Conservation (phyloP, 805 yeast genomes). For the Yarrowia phangngaensis region DNA sequence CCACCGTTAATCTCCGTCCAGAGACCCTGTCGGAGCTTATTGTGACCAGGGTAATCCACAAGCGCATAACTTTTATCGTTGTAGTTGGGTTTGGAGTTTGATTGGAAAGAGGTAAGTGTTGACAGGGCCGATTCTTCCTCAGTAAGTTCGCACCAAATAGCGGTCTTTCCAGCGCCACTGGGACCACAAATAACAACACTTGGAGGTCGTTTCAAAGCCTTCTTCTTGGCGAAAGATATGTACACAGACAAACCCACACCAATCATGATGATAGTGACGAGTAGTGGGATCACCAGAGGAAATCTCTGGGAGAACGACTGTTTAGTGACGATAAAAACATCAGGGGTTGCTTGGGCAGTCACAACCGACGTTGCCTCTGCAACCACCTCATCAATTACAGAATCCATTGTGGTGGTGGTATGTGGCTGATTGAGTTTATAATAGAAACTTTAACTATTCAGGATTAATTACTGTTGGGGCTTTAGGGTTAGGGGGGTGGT, state of each 20-base stretch:
- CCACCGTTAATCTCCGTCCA: slow-evolving; percentile 49
- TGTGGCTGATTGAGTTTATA: no score
- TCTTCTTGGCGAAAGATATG: slow-evolving; percentile 15
- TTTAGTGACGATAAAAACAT: not conserved
- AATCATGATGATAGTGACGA: not conserved
- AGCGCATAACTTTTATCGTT: slow-evolving; percentile 43
- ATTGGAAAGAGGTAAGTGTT: slow-evolving; percentile 2
- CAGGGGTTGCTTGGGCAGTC: not conserved
- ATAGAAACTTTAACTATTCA: no score
- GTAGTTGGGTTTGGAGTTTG: not conserved
- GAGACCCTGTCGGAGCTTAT: slow-evolving; percentile 57
- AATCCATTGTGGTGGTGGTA: no score
- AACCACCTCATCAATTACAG: not conserved
- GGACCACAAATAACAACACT: slow-evolving; percentile 15
- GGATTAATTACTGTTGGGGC: no score
- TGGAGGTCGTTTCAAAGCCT: slow-evolving; percentile 6
- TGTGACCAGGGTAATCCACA: slow-evolving; percentile 86
- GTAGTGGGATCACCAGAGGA: not conserved
- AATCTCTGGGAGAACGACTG: slow-evolving; percentile 7
- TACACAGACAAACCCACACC: slow-evolving; percentile 7
- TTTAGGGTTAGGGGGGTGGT: no score
- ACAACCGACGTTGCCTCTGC: not conserved
- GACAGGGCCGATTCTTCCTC: not conserved
- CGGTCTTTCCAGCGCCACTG: slow-evolving; percentile 16
- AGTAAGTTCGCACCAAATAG: slow-evolving; percentile 3